These are phyloP conservation scores for Lachnellula occidentalis DNA, from an alignment of 2,329 filamentous ascomycete genomes.

Conservation along the genomic window DNA sequence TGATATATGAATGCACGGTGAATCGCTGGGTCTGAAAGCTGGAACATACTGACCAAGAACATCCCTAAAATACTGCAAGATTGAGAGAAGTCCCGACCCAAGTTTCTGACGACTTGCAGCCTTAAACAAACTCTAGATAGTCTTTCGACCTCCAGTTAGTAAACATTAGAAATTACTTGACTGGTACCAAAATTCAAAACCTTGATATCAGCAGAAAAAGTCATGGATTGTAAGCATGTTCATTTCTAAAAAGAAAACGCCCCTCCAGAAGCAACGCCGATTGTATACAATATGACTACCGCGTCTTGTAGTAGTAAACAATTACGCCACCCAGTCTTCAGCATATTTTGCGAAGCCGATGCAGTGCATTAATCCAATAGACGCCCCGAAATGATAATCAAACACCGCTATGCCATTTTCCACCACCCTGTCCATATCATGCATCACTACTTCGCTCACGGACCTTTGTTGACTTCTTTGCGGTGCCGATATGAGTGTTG, in stretches of 20 bases:
- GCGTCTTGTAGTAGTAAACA: background rate
- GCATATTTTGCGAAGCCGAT: background rate
- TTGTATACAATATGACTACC: background rate
- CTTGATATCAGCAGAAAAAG: too few relatives aligned
- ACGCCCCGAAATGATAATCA: conserved; percentile 14
- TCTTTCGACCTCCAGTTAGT: too few relatives aligned
- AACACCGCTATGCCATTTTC: conserved; percentile 3
- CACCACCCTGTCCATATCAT: background rate
- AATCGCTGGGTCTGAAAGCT: too few relatives aligned
- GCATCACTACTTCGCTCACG: conserved; percentile 29
- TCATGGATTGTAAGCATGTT: background rate
- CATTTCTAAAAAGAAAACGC: background rate
- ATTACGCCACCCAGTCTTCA: background rate
- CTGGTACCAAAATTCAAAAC: too few relatives aligned
- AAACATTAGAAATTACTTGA: background rate
- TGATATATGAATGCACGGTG: too few relatives aligned
- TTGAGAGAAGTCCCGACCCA: too few relatives aligned
- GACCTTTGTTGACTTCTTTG: conserved; percentile 66
- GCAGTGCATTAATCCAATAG: background rate
- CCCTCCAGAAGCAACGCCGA: background rate
- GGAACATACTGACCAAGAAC: too few relatives aligned
- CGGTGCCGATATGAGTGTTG: conserved; percentile 88
- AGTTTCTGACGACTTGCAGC: too few relatives aligned
- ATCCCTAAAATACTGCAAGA: too few relatives aligned
- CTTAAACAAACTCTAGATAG: too few relatives aligned